Percentiles rank a stretch among this genome's conserved stretches.
phyloP scores from a whole-genome alignment of 352 stramenopile species.

The Phytopythium vexans region DNA sequence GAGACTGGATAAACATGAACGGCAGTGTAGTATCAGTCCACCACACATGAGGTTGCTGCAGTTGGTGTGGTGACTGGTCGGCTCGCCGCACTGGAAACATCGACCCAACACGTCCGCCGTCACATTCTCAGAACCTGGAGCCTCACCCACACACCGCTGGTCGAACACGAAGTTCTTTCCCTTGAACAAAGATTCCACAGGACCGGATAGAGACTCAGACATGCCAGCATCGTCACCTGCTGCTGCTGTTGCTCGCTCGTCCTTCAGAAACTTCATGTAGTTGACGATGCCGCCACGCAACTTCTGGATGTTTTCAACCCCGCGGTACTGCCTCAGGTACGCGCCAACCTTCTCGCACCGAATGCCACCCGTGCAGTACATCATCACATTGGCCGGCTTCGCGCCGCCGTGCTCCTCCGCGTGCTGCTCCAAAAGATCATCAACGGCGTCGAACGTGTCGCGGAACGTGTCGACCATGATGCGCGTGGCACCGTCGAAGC shows the following conservation, averaged over 20 bases:
- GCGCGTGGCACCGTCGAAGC: conserved; percentile 42
- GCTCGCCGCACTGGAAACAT: conserved; percentile 59
- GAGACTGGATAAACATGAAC: too few relatives aligned
- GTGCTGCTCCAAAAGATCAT: conserved; percentile 38
- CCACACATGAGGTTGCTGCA: conserved; percentile 64
- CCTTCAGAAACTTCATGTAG: conserved; percentile 50
- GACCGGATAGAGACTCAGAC: too few relatives aligned
- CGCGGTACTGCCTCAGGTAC: conserved; percentile 58
- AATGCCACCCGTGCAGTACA: too few relatives aligned
- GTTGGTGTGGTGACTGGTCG: conserved; percentile 21
- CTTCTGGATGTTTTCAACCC: conserved; percentile 49
- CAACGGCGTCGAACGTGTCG: conserved; percentile 50
- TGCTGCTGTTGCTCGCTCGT: conserved; percentile 16
- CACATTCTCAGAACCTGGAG: conserved; percentile 38
- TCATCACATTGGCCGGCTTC: conserved; percentile 44
- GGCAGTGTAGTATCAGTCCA: too few relatives aligned
- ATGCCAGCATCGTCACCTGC: too few relatives aligned
- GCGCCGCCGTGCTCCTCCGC: conserved; percentile 23
- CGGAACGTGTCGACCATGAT: conserved; percentile 67
- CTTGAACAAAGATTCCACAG: too few relatives aligned
- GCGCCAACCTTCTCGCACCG: conserved; percentile 65
- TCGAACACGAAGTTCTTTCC: conserved; percentile 82
- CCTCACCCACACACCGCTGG: conserved; percentile 52
- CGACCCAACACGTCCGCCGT: conserved; percentile 56
- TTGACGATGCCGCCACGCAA: conserved; percentile 60